Percentiles rank a stretch among this genome's conserved stretches.
Conservation (phyloP, 2,329 filamentous ascomycete genomes). For the Thielaviopsis ethacetica region DNA sequence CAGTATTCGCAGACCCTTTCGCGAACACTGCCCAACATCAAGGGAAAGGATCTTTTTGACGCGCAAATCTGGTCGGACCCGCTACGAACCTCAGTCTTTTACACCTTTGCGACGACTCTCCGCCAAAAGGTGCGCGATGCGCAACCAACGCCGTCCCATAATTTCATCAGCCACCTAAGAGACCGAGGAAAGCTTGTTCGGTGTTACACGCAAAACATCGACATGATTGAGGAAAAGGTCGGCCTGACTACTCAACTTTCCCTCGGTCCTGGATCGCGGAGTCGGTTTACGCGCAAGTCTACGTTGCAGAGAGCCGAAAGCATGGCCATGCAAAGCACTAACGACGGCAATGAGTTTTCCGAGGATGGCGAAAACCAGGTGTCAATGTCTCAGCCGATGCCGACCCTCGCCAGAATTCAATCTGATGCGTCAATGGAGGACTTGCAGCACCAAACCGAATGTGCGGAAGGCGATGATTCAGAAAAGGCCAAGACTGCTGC, state of each 20-base stretch:
- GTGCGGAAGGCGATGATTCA: conserved; percentile 3
- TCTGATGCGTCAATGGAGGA: conserved; percentile 1
- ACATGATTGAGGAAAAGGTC: conserved; percentile 55
- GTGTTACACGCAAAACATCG: conserved; percentile 64
- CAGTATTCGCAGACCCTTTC: conserved; percentile 15
- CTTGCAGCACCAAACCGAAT: not conserved
- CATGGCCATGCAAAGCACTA: conserved; percentile 6
- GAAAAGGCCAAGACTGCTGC: not conserved
- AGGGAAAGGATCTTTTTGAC: conserved; percentile 57
- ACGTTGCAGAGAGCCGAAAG: conserved; percentile 12
- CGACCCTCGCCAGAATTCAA: conserved; percentile 1
- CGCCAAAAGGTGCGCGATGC: conserved; percentile 48
- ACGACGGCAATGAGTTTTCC: not conserved
- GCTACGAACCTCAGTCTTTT: conserved; percentile 52
- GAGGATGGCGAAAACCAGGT: not conserved
- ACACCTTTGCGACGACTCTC: conserved; percentile 53
- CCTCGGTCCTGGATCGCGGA: conserved; percentile 44
- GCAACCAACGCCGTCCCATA: conserved; percentile 47
- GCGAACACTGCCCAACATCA: conserved; percentile 38
- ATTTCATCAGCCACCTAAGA: conserved; percentile 50
- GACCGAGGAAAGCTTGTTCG: conserved; percentile 52
- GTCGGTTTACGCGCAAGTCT: conserved; percentile 36
- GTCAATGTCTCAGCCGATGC: conserved; percentile 4
- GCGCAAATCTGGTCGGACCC: conserved; percentile 54
- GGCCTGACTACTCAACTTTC: conserved; percentile 47